Conservation (phyloP, 108 stramenopile genomes). For the Skeletonema tropicum region DNA sequence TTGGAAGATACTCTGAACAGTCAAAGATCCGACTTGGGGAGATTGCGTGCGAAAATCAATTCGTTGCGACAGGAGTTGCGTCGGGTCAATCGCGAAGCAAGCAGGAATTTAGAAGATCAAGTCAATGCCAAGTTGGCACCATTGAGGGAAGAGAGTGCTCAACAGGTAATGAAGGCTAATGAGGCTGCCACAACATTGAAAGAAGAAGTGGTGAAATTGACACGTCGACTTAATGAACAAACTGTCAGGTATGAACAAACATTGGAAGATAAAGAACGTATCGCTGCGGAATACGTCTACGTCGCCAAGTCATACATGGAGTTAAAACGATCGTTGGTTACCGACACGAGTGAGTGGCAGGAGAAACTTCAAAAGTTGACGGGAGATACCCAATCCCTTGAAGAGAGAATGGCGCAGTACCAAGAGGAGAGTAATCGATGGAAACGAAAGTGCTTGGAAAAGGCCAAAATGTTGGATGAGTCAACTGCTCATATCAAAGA, state of each 20-base stretch:
- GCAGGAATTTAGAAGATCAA: conserved; percentile 11
- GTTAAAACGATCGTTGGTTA: conserved; percentile 13
- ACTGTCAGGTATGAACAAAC: conserved; percentile 1
- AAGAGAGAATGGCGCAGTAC: conserved; percentile 10
- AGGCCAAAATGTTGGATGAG: conserved; percentile 19
- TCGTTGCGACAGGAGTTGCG: conserved; percentile 25
- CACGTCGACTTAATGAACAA: conserved; percentile 18
- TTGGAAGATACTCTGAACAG: conserved; percentile 12
- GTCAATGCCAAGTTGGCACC: conserved; percentile 2
- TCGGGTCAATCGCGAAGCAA: conserved; percentile 12
- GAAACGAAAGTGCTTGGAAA: conserved; percentile 25
- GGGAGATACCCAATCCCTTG: background rate
- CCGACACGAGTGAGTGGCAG: background rate
- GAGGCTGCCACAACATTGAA: conserved; percentile 14
- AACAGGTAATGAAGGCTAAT: conserved; percentile 14
- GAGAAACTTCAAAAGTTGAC: conserved; percentile 3
- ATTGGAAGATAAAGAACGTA: conserved; percentile 32
- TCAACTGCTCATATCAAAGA: conserved; percentile 12
- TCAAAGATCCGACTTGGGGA: conserved; percentile 31
- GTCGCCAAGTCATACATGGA: conserved; percentile 21
- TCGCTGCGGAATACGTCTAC: conserved; percentile 37
- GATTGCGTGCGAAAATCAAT: conserved; percentile 20
- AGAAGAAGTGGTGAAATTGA: conserved; percentile 16
- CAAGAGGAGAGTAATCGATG: conserved; percentile 23
- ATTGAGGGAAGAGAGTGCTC: conserved; percentile 17